Percentiles rank a stretch among this genome's conserved stretches.
Evolutionary conservation across 2,329 filamentous ascomycete genomes (phyloP).

Genomic region (Knufia petricola): DNA sequence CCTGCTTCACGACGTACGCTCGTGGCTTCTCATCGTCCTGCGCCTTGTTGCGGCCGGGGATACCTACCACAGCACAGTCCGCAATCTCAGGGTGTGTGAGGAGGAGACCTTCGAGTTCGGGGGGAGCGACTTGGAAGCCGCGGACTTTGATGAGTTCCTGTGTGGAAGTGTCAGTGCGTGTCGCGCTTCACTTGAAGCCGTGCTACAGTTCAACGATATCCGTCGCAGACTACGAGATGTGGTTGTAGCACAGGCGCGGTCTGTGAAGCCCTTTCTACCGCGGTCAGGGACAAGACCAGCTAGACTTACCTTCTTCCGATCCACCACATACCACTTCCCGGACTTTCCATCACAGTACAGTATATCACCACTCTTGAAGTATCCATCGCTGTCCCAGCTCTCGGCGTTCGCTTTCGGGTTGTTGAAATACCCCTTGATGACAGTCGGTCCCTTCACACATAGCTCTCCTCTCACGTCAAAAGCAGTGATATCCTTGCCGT

Average conservation of each 20-base stretch:
- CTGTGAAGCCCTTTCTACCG: background rate
- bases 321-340: constrained; percentile 49
- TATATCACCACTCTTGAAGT: constrained; percentile 53
- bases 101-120: constrained; percentile 39
- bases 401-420: constrained; percentile 47
- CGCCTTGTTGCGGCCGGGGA: constrained; percentile 24
- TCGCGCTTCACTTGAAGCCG: no score
- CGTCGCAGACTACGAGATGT: no score
- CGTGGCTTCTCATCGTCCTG: constrained; percentile 26
- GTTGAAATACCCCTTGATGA: constrained; percentile 51
- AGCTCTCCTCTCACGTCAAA: constrained; percentile 36
- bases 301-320: constrained; percentile 39
- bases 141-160: constrained; percentile 52
- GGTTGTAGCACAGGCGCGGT: background rate
- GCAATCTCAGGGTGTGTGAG: constrained; percentile 35
- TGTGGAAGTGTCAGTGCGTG: constrained; percentile 26
- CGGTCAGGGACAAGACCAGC: background rate
- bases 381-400: constrained; percentile 38
- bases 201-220: no score
- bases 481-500: background rate
- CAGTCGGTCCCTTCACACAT: constrained; percentile 45
- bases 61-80: constrained; percentile 41
- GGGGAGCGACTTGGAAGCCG: constrained; percentile 40
- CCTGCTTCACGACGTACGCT: constrained; percentile 37
- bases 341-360: constrained; percentile 33